Evolutionary conservation across 2,329 filamentous ascomycete genomes (phyloP).

Genomic region (Diaporthe citrichinensis): DNA sequence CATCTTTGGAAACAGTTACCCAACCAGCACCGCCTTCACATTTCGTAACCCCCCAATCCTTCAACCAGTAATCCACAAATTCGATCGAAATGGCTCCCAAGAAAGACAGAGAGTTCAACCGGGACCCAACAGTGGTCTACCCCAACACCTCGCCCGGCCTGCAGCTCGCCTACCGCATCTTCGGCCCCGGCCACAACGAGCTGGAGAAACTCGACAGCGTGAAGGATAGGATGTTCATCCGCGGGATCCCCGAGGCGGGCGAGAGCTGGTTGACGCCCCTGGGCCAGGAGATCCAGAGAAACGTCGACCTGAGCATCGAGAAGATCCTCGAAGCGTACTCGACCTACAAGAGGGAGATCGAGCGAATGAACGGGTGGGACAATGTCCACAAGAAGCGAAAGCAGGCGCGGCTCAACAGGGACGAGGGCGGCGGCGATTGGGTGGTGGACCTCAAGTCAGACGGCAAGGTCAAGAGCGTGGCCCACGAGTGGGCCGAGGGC

Average conservation of each 20-base stretch:
- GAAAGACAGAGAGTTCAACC: neutral
- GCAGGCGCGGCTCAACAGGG: neutral
- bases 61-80: neutral
- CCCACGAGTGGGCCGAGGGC: neutral
- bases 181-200: constrained; percentile 21
- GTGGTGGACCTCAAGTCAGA: neutral
- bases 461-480: neutral
- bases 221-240: neutral
- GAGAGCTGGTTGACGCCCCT: neutral
- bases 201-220: neutral
- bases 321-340: constrained; percentile 1
- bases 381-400: neutral
- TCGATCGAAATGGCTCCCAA: neutral
- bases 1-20: neutral
- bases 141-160: constrained; percentile 20
- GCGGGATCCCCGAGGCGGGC: neutral
- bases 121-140: constrained; percentile 1
- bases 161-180: constrained; percentile 36
- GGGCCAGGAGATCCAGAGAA: neutral
- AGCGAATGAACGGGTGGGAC: constrained; percentile 27
- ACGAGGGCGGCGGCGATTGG: neutral
- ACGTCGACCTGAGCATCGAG: neutral
- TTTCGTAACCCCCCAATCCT: neutral
- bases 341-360: constrained; percentile 27
- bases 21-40: neutral